A percentile compares a stretch with the other conserved stretches of the same genome.
These are phyloP conservation scores for Cercis canadensis DNA, from an alignment of 306 rosid genomes.

Conservation along the genomic window DNA sequence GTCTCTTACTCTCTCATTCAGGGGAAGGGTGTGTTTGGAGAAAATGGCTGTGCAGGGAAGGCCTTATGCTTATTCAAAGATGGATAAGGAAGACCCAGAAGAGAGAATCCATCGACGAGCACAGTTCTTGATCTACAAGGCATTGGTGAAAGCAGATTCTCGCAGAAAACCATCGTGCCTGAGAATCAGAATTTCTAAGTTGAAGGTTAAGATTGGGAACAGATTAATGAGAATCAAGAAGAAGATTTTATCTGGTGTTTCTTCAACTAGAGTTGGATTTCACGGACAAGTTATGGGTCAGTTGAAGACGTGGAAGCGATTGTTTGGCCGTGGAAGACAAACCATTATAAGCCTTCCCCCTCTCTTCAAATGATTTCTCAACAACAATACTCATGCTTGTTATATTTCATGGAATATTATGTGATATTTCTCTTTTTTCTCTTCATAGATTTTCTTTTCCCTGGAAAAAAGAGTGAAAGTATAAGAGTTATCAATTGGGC, in stretches of 20 bases:
- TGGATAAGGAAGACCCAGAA: slow-evolving; percentile 83
- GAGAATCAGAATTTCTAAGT: slow-evolving; percentile 67
- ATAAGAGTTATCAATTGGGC: slow-evolving; percentile 20
- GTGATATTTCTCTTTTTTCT: neutral
- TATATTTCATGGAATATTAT: slow-evolving; percentile 29
- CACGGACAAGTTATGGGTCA: slow-evolving; percentile 56
- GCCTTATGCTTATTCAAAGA: slow-evolving; percentile 53
- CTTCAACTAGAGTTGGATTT: slow-evolving; percentile 53
- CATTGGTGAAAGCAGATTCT: slow-evolving; percentile 60
- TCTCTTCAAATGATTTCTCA: slow-evolving; percentile 41
- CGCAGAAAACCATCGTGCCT: slow-evolving; percentile 48
- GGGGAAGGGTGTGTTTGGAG: neutral
- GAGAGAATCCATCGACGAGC: slow-evolving; percentile 65
- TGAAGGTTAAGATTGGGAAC: slow-evolving; percentile 79
- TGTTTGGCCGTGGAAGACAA: slow-evolving; percentile 54
- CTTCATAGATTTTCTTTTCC: slow-evolving; percentile 24
- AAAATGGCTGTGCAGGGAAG: slow-evolving; percentile 50
- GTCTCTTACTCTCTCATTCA: neutral
- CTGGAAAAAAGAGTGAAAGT: slow-evolving; percentile 28
- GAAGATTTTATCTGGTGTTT: slow-evolving; percentile 47
- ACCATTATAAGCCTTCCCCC: slow-evolving; percentile 49
- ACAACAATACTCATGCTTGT: slow-evolving; percentile 10
- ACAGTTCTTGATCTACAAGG: slow-evolving; percentile 83
- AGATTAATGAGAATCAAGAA: slow-evolving; percentile 72
- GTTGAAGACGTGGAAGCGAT: slow-evolving; percentile 55